phyloP scores from a whole-genome alignment of 1,284 basidiomycete genomes.

The Rhodotorula sp. region DNA sequence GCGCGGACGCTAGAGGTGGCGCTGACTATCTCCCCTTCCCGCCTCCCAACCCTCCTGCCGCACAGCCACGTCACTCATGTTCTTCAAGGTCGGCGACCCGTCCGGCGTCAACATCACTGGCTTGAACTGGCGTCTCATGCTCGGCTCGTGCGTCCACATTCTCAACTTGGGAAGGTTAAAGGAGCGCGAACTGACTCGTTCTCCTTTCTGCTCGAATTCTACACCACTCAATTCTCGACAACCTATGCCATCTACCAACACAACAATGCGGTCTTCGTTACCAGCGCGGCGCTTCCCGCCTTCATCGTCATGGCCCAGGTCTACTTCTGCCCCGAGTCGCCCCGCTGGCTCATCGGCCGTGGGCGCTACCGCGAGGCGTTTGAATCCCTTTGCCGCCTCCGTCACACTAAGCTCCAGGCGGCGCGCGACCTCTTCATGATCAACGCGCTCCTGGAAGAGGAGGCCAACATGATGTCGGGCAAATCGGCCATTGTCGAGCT shows the following conservation, averaged over 20 bases:
- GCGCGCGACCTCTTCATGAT: conserved; percentile 65
- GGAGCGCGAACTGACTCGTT: background rate
- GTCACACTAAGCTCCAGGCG: conserved; percentile 70
- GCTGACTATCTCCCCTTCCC: background rate
- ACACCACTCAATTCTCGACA: no score
- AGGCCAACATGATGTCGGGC: conserved; percentile 58
- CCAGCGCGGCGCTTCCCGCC: conserved; percentile 51
- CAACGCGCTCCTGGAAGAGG: conserved; percentile 67
- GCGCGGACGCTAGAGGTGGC: no score
- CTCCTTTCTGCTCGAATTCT: no score
- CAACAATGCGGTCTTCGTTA: no score
- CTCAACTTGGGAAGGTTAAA: background rate
- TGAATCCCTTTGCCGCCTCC: conserved; percentile 64
- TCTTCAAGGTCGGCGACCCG: conserved; percentile 35
- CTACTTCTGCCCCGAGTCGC: conserved; percentile 44
- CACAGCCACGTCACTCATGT: conserved; percentile 41
- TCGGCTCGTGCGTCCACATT: conserved; percentile 3
- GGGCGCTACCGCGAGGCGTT: conserved; percentile 67
- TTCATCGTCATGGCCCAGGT: conserved; percentile 33
- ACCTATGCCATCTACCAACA: no score
- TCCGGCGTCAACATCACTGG: conserved; percentile 45
- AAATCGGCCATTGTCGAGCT: conserved; percentile 50
- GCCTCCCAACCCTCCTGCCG: conserved; percentile 48
- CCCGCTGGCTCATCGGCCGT: conserved; percentile 73
- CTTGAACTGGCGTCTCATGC: conserved; percentile 17